Base-by-base conservation (phyloP, 257 asterid genomes). In the Mitragyna speciosa region DNA sequence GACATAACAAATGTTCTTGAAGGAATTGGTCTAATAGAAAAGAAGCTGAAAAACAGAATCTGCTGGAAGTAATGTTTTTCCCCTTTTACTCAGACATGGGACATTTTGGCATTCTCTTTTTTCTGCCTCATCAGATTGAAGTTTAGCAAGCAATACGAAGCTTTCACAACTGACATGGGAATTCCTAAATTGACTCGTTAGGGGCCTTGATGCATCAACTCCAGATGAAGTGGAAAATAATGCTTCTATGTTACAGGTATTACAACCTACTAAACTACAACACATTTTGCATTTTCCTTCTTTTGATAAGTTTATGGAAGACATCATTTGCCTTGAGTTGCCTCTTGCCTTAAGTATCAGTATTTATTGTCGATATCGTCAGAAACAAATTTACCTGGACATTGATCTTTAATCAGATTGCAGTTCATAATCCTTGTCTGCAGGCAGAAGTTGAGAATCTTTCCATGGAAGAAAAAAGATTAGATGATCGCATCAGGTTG, bases 1-100 rank as follows among this genome's bases (percentile, higher is more conserved):
- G 97, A 93, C 85, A 94, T 94, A 78, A 94, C 98, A 51, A 94
- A 93, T 87, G 98, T 94, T 80, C 98, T 94, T 78, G 98, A 94
- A 84, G 98, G 98, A 73, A 94, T 94, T 85, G 96, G 97, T 83
- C 97, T 93, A 45, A 94, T 94, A 80, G 98, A 94, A 84, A 93
- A 93, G 94, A 94, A 92, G 87, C 92, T 90, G 78, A 94, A 94
- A 88, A 93, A 93, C 90, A 89, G 89, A 83, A 89, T 89, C 73
- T 88, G 45, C 77, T 89, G 90, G 90, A 87, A 87, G 92, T 89
- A 87, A 85, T 88, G 78, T 64, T 78, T 66, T 7, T 47, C 43
- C 56, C 16, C 54, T 12, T 28, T 56, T 51, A 24, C 11, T 47
- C 14, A 52, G 70, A 43, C 33, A 24, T 22, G 12, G 30, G n/a